phyloP scores from a whole-genome alignment of 495 filamentous ascomycete species.

The Talaromyces adpressus region DNA sequence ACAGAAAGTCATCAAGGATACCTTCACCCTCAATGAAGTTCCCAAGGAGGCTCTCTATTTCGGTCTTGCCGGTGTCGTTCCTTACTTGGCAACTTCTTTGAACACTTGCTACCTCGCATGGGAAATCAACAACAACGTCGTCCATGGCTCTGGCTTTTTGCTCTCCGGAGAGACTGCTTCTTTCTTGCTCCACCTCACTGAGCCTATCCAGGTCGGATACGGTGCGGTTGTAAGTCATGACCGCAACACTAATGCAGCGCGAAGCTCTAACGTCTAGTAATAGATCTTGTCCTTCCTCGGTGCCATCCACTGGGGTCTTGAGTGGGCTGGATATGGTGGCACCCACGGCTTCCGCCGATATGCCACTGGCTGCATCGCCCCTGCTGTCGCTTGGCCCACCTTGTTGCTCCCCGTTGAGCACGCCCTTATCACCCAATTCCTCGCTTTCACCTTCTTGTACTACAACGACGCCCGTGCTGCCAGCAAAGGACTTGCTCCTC shows the following conservation, averaged over 20 bases:
- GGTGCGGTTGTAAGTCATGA: conserved; percentile 70
- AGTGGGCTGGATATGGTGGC: conserved; percentile 71
- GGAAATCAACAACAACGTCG: conserved; percentile 61
- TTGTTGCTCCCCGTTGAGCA: conserved; percentile 79
- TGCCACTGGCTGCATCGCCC: conserved; percentile 72
- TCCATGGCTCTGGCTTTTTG: conserved; percentile 54
- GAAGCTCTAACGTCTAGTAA: not conserved
- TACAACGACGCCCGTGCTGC: conserved; percentile 77
- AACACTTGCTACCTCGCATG: conserved; percentile 82
- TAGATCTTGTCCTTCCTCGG: conserved; percentile 94
- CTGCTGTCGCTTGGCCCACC: conserved; percentile 89
- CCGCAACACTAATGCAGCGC: not conserved
- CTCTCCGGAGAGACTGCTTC: conserved; percentile 66
- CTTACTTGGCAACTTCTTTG: conserved; percentile 82
- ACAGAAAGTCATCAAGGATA: conserved; percentile 78
- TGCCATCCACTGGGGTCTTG: conserved; percentile 90
- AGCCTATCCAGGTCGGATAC: conserved; percentile 89
- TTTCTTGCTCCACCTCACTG: conserved; percentile 67
- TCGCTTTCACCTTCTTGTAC: conserved; percentile 83
- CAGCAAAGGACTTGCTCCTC: conserved; percentile 71
- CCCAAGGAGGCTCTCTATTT: conserved; percentile 75
- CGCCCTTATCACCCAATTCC: conserved; percentile 85
- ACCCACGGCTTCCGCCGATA: conserved; percentile 70
- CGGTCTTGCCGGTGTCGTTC: conserved; percentile 82
- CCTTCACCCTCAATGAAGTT: conserved; percentile 70